Evolutionary conservation across 768 basidiomycete species (phyloP).

Genomic region (Tulasnella calospora): DNA sequence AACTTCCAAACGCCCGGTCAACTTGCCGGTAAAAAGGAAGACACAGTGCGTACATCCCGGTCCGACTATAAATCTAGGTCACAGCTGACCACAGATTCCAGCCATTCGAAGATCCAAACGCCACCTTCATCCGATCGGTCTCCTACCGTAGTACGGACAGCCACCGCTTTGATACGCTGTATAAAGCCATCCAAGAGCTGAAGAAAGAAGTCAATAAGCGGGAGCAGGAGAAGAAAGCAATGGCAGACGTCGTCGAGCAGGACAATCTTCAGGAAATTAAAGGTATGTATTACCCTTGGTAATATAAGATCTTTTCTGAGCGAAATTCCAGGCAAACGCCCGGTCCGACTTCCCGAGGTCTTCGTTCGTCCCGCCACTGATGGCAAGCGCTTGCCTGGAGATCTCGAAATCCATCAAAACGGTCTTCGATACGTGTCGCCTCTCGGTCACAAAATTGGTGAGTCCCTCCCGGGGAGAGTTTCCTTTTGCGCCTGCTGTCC

Average conservation of each 20-base stretch:
- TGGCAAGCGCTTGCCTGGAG: slow-evolving; percentile 92
- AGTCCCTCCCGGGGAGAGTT: slow-evolving; percentile 34
- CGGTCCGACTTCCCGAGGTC: slow-evolving; percentile 81
- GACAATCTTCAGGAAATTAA: slow-evolving; percentile 83
- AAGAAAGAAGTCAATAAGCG: slow-evolving; percentile 97
- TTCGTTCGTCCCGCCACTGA: slow-evolving; percentile 92
- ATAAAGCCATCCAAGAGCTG: slow-evolving; percentile 87
- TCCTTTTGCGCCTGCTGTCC: background rate
- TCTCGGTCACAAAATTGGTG: slow-evolving; percentile 86
- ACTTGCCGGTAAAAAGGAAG: slow-evolving; percentile 96
- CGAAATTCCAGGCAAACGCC: slow-evolving; percentile 36
- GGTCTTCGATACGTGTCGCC: slow-evolving; percentile 89
- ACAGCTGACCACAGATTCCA: slow-evolving; percentile 33
- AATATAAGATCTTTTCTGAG: background rate
- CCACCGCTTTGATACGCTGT: slow-evolving; percentile 82
- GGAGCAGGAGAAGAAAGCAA: slow-evolving; percentile 95
- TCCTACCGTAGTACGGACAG: slow-evolving; percentile 88
- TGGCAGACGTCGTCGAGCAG: slow-evolving; percentile 97
- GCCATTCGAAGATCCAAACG: slow-evolving; percentile 95
- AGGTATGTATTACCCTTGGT: slow-evolving; percentile 40
- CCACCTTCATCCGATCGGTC: slow-evolving; percentile 92
- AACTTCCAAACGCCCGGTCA: slow-evolving; percentile 99
- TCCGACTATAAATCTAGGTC: background rate
- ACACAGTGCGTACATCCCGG: slow-evolving; percentile 56
- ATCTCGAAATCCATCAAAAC: slow-evolving; percentile 96